Conservation (phyloP, 129 eudicot species). For the Helichrysum umbraculigerum region DNA sequence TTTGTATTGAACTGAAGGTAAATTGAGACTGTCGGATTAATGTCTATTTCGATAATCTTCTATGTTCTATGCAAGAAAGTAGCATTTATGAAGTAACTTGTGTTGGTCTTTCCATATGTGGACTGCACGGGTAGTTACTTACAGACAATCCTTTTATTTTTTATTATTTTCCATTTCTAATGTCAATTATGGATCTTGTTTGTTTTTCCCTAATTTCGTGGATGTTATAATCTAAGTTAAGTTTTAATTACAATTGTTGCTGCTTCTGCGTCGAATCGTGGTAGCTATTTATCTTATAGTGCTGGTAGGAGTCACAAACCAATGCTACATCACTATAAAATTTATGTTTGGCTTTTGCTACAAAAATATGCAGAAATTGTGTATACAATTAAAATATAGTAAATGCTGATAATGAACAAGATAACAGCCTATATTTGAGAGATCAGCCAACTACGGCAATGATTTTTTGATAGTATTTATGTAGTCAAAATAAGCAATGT, state of each 20-base stretch:
- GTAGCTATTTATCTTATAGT: no score
- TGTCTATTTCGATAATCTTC: no score
- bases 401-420: background rate
- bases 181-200: background rate
- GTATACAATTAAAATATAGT: background rate
- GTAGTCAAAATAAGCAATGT: background rate
- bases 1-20: no score
- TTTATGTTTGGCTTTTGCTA: background rate
- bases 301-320: background rate
- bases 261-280: background rate
- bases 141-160: background rate
- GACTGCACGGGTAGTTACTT: background rate
- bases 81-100: background rate
- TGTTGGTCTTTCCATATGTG: slow-evolving; percentile 1
- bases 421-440: background rate
- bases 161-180: background rate
- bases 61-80: background rate
- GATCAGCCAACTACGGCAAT: background rate
- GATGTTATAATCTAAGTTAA: background rate
- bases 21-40: no score
- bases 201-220: background rate
- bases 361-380: background rate
- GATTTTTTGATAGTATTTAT: background rate
- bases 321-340: background rate
- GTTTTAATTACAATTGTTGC: background rate